These are phyloP conservation scores for Metrosideros polymorpha DNA, from an alignment of 441 rosid species.

Conservation along the genomic window DNA sequence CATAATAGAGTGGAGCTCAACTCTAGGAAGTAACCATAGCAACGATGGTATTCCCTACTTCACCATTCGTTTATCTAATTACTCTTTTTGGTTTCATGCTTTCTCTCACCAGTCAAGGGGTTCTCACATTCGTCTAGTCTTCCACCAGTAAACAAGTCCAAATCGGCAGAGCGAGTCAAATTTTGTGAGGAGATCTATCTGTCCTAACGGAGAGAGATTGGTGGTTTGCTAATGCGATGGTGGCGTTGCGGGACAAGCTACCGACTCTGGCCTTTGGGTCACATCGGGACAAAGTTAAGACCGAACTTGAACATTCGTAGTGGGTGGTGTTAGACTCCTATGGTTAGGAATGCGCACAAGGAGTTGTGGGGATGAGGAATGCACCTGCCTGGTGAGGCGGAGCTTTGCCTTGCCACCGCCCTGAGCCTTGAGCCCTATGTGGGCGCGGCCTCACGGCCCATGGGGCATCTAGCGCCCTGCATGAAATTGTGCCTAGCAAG, in stretches of 20 bases:
- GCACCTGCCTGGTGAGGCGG: neutral
- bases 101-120: neutral
- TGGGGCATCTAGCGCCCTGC: neutral
- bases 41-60: neutral
- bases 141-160: neutral
- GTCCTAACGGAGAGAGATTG: neutral
- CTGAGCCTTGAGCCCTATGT: neutral
- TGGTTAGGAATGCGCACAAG: neutral
- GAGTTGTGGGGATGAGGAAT: neutral
- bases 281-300: neutral
- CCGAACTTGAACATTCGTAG: neutral
- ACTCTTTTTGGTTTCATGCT: neutral
- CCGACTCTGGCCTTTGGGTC: neutral
- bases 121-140: neutral
- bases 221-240: neutral
- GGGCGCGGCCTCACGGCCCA: neutral
- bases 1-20: neutral
- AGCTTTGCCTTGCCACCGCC: neutral
- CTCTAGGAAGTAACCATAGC: neutral
- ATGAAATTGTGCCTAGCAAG: neutral
- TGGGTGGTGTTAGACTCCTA: neutral
- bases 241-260: neutral
- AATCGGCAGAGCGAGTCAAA: neutral
- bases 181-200: neutral
- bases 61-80: neutral